A percentile compares a stretch with the other conserved stretches of the same genome.
These are phyloP conservation scores for Dittrichia graveolens DNA, from an alignment of 129 eudicot genomes.

Conservation along the genomic window DNA sequence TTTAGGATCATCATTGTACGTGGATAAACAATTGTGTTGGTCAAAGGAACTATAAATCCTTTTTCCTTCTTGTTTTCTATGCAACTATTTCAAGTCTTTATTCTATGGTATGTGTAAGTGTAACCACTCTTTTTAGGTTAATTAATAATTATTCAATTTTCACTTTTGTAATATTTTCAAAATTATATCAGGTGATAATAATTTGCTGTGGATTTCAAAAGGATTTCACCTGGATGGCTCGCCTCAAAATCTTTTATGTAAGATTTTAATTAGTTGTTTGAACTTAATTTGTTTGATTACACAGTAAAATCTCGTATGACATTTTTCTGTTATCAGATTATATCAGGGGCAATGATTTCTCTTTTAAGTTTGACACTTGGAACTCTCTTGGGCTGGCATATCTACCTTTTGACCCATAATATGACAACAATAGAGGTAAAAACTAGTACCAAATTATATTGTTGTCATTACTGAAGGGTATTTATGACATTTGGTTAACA, in stretches of 20 bases:
- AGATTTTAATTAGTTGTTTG: slow-evolving; percentile 34
- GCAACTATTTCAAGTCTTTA: slow-evolving; percentile 56
- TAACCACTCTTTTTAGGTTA: background rate
- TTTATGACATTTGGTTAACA: slow-evolving; percentile 10
- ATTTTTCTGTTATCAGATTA: slow-evolving; percentile 42
- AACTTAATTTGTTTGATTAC: background rate
- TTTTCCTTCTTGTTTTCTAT: slow-evolving; percentile 60
- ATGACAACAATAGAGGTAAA: slow-evolving; percentile 92
- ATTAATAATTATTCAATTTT: background rate
- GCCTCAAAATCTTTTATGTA: slow-evolving; percentile 68
- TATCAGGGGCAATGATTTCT: slow-evolving; percentile 43
- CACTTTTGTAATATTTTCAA: slow-evolving; percentile 4
- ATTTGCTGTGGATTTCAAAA: slow-evolving; percentile 49
- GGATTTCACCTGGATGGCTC: slow-evolving; percentile 42
- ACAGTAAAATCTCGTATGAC: background rate
- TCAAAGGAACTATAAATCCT: slow-evolving; percentile 73
- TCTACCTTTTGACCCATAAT: slow-evolving; percentile 64
- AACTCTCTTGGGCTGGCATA: slow-evolving; percentile 73
- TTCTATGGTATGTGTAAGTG: slow-evolving; percentile 53
- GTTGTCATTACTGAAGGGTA: too few relatives aligned
- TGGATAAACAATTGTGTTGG: slow-evolving; percentile 95
- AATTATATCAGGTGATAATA: slow-evolving; percentile 47
- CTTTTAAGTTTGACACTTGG: slow-evolving; percentile 61
- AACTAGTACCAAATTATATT: background rate
- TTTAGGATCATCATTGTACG: slow-evolving; percentile 85